A percentile compares a stretch with the other conserved stretches of the same genome.
Conservation (phyloP, 225 moss, liverwort and hornwort genomes). For the Polytrichum commune region DNA sequence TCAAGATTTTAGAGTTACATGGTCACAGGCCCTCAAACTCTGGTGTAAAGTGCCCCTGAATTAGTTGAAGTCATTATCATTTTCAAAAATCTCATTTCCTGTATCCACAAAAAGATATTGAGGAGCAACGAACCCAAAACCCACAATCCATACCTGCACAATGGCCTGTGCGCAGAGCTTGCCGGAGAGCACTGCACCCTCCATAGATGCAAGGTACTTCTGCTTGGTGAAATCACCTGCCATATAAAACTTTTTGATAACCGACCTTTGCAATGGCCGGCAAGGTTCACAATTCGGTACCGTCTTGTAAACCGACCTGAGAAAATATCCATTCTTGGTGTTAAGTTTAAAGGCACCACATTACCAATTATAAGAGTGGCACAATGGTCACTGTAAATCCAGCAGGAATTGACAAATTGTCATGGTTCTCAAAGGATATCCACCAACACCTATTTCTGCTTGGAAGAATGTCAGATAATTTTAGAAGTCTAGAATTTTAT, state of each 20-base stretch:
- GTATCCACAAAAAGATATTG: neutral
- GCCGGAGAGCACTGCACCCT: conserved; percentile 95
- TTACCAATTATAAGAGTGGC: no score
- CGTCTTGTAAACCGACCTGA: conserved; percentile 95
- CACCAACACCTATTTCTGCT: no score
- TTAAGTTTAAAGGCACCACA: no score
- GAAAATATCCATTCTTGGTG: neutral
- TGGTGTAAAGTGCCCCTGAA: no score
- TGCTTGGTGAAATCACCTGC: conserved; percentile 98
- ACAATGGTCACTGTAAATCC: no score
- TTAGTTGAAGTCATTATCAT: neutral
- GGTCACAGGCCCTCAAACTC: no score
- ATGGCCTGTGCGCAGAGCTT: conserved; percentile 84
- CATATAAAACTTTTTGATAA: conserved; percentile 83
- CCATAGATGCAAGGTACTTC: conserved; percentile 96
- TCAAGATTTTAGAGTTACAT: no score
- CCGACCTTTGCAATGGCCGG: conserved; percentile 83
- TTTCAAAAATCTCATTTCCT: neutral
- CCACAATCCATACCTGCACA: conserved; percentile 43
- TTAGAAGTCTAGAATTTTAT: no score
- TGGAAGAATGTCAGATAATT: no score
- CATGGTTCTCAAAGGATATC: no score
- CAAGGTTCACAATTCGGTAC: conserved; percentile 90
- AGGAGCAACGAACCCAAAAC: neutral
- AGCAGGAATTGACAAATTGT: neutral